phyloP scores from a whole-genome alignment of 257 asterid species.

The Gentiana dahurica region DNA sequence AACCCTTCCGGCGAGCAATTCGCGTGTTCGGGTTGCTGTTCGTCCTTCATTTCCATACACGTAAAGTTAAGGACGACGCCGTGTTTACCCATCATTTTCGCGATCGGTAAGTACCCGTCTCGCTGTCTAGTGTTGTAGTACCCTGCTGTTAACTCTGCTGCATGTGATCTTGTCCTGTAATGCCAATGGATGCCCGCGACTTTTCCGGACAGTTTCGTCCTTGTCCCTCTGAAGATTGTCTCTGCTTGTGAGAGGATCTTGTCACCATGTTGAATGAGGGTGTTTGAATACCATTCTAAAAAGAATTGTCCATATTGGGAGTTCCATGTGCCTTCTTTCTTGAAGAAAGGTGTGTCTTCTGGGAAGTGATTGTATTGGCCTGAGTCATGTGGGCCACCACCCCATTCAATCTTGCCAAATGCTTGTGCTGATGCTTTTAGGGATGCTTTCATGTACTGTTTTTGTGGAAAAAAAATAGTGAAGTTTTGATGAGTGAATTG shows the following conservation, averaged over 20 bases:
- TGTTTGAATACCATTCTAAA: constrained; percentile 69
- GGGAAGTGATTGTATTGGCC: constrained; percentile 78
- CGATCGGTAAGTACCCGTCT: constrained; percentile 82
- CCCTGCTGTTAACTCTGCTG: constrained; percentile 84
- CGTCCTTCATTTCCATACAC: constrained; percentile 90
- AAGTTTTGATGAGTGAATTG: constrained; percentile 5
- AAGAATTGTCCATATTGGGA: constrained; percentile 78
- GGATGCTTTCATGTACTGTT: constrained; percentile 88
- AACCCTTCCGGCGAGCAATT: constrained; percentile 87
- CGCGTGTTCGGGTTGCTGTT: constrained; percentile 65
- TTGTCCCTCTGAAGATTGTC: constrained; percentile 52
- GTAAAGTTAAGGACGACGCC: constrained; percentile 65
- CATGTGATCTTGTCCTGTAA: constrained; percentile 82
- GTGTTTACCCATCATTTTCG: constrained; percentile 63
- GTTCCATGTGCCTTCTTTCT: constrained; percentile 70
- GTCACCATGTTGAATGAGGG: constrained; percentile 75
- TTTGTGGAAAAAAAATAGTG: not conserved
- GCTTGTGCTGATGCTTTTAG: constrained; percentile 71
- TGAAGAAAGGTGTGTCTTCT: constrained; percentile 75
- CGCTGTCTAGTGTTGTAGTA: constrained; percentile 68
- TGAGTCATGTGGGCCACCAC: constrained; percentile 81
- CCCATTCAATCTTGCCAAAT: constrained; percentile 62
- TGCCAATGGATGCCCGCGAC: constrained; percentile 97
- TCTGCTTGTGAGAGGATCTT: constrained; percentile 60
- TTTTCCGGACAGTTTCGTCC: constrained; percentile 76